These are phyloP conservation scores for Xerocomellus chrysenteron DNA, from an alignment of 768 basidiomycete species.

Conservation along the genomic window DNA sequence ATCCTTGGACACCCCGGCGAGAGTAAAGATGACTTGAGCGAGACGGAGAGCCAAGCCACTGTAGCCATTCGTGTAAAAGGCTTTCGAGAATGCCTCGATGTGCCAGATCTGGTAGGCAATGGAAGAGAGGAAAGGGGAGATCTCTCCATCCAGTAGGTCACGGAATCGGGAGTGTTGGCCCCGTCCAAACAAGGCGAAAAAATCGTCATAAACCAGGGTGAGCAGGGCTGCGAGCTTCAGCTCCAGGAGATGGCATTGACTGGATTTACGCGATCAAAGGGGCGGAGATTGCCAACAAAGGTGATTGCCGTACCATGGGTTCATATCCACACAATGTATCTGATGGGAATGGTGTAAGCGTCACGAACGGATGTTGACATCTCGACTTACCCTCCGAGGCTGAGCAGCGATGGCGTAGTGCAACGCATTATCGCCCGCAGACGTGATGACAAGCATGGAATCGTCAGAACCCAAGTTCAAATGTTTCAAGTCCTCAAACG, in stretches of 20 bases:
- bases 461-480: conserved; percentile 59
- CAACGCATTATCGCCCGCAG: conserved; percentile 77
- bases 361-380: background rate
- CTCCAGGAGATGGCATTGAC: conserved; percentile 77
- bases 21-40: conserved; percentile 52
- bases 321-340: conserved; percentile 76
- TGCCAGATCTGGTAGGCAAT: conserved; percentile 79
- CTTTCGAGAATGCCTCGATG: conserved; percentile 43
- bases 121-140: conserved; percentile 69
- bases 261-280: conserved; percentile 15
- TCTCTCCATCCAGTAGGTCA: conserved; percentile 52
- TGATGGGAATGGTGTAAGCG: conserved; percentile 11
- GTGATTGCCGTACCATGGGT: conserved; percentile 46
- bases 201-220: conserved; percentile 55
- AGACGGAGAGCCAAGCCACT: conserved; percentile 66
- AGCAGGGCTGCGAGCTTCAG: conserved; percentile 71
- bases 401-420: conserved; percentile 72
- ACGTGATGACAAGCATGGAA: conserved; percentile 71
- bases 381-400: conserved; percentile 47
- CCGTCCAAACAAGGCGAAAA: conserved; percentile 65
- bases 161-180: conserved; percentile 63
- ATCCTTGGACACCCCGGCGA: conserved; percentile 59
- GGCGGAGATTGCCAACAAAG: background rate
- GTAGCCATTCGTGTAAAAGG: conserved; percentile 71
- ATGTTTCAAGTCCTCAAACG: conserved; percentile 66